These are phyloP conservation scores for Isochrysis galbana DNA, from an alignment of 78 protist species.

Conservation along the genomic window DNA sequence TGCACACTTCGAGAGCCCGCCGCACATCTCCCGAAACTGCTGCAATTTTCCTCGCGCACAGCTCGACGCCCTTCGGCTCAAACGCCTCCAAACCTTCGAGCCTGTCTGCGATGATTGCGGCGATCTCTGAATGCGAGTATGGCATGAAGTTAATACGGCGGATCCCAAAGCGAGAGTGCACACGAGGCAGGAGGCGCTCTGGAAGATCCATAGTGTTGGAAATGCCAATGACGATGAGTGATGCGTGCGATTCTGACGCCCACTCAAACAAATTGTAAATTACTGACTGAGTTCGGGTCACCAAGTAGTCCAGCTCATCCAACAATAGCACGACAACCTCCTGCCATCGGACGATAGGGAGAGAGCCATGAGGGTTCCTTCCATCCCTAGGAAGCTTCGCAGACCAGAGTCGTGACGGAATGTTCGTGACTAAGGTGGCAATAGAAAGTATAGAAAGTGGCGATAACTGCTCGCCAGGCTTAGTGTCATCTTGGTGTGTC, in stretches of 20 bases:
- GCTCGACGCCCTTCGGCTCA: constrained; percentile 26
- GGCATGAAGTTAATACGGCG: constrained; percentile 36
- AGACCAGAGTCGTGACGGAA: too few species aligned
- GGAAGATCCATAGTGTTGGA: constrained; percentile 72
- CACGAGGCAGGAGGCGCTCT: constrained; percentile 51
- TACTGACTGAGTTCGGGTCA: constrained; percentile 64
- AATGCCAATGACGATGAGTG: constrained; percentile 50
- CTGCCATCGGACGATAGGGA: too few species aligned
- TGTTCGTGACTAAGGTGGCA: too few species aligned
- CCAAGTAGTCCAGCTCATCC: constrained; percentile 72
- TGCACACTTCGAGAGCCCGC: constrained; percentile 51
- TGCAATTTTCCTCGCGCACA: constrained; percentile 50
- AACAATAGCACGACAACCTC: constrained; percentile 32
- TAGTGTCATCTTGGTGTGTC: too few species aligned
- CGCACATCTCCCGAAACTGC: constrained; percentile 59
- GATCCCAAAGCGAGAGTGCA: constrained; percentile 26
- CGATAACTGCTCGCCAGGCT: too few species aligned
- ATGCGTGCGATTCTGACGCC: constrained; percentile 50
- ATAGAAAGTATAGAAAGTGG: too few species aligned
- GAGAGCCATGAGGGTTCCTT: too few species aligned
- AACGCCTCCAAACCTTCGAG: constrained; percentile 23
- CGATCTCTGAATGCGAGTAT: constrained; percentile 24
- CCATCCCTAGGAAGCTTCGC: too few species aligned
- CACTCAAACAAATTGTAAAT: constrained; percentile 78
- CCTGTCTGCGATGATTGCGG: constrained; percentile 33